Base-by-base conservation (phyloP, 805 yeast genomes). In the Pichia cabralensis region DNA sequence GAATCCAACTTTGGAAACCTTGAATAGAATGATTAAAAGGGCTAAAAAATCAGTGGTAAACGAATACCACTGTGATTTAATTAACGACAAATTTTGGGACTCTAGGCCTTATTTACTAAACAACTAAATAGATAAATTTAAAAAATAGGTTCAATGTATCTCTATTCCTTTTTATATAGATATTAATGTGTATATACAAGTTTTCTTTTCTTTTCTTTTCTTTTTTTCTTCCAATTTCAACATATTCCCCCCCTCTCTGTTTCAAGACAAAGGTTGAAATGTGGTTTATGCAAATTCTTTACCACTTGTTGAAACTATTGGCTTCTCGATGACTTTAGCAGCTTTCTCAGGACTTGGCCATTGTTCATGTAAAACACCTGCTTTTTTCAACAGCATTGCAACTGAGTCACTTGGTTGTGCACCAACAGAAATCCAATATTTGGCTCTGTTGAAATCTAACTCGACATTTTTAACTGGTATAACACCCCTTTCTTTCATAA, bases 361-460 rank as follows among this genome's bases (percentile, higher is more conserved):
- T 42, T 65, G 65, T 35, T 65, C 68, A 21, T 72, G 70, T 35
- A 74, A 71, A 37, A 73, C 71, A 40, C 95, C 86, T 29, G 82
- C 85, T 56, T 78, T 84, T 52, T 75, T 77, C 54, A 92, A 71
- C 34, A 92, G 61, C 44, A 74, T 74, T 3, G 75, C 69, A 10
- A 89, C 94, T 4, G 92, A 65, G 28, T 80, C 86, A 17, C 89
- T 76, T 6, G 96, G 94, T 54, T 83, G 94, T 1, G 97, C 97
- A 10, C 98, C 98, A 14, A 85, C 95, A 49, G 96, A 95, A 23
- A 92, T 63, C 98, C 98, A 92, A 60, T 92, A 92, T 56, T 85
- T 85, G 5, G 95, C 75, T 49, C 96, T 74, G 44, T 76, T 75
- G 53, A 92, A 86, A 54, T 92, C 97, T 24, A 92, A 62, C 45